Percentiles rank a stretch among this genome's conserved stretches.
phyloP scores from a whole-genome alignment of 208 protist species.

The Perkinsela sp. region DNA sequence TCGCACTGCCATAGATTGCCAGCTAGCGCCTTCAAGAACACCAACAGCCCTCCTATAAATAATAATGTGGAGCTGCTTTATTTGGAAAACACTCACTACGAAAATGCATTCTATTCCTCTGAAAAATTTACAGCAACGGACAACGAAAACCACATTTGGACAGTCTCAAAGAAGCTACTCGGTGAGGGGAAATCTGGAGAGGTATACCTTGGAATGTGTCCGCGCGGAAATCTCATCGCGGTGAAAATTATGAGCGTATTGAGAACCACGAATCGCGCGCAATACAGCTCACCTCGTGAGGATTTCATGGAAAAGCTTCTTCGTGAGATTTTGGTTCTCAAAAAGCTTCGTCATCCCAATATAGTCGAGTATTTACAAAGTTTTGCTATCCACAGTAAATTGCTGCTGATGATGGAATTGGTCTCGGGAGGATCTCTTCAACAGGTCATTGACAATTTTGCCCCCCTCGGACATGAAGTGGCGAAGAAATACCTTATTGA shows the following conservation, averaged over 20 bases:
- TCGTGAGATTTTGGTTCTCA: slow-evolving; percentile 28
- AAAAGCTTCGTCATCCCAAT: slow-evolving; percentile 12
- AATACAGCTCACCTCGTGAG: background rate
- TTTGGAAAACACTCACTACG: too few species aligned
- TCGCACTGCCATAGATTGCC: too few species aligned
- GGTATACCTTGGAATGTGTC: slow-evolving; percentile 5
- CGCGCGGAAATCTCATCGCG: slow-evolving; percentile 5
- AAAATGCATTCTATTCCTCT: too few species aligned
- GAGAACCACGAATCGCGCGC: slow-evolving; percentile 1
- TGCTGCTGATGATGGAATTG: slow-evolving; percentile 5
- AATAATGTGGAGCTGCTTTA: too few species aligned
- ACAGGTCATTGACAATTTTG: slow-evolving; percentile 3
- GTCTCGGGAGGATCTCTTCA: slow-evolving; percentile 4
- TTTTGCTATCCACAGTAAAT: background rate
- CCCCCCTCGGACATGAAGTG: background rate
- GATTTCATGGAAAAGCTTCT: slow-evolving; percentile 1
- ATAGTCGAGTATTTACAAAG: slow-evolving; percentile 3
- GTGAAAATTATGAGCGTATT: slow-evolving; percentile 5
- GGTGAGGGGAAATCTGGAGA: slow-evolving; percentile 2
- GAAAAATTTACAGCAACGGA: too few species aligned
- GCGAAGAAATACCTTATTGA: slow-evolving; percentile 4
- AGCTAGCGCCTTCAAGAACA: too few species aligned
- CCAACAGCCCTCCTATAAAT: too few species aligned
- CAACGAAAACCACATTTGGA: too few species aligned
- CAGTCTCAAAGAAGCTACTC: slow-evolving; percentile 1